A percentile compares a stretch with the other conserved stretches of the same genome.
These are phyloP conservation scores for Arachnomyces sp. DNA, from an alignment of 2,329 filamentous ascomycete genomes.

Conservation along the genomic window DNA sequence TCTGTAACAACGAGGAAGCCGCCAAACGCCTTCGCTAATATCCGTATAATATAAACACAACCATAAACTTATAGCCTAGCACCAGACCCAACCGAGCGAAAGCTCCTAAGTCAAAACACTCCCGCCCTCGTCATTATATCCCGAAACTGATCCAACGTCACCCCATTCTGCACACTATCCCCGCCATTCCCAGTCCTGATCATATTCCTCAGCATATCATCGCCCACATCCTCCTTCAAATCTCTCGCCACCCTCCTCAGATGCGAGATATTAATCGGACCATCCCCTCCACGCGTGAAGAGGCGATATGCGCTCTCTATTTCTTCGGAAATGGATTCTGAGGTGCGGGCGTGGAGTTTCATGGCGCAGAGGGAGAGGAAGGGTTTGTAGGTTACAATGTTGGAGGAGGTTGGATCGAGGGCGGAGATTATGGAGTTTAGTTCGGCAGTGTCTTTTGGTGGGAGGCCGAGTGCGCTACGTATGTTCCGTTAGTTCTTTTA, in stretches of 20 bases:
- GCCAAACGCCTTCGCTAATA: slow-evolving; percentile 4
- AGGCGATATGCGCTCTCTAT: slow-evolving; percentile 74
- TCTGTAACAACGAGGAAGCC: neutral
- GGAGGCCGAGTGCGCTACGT: slow-evolving; percentile 70
- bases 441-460: slow-evolving; percentile 56
- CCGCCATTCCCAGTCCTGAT: slow-evolving; percentile 87
- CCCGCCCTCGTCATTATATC: slow-evolving; percentile 78
- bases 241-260: slow-evolving; percentile 70
- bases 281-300: slow-evolving; percentile 54
- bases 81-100: neutral
- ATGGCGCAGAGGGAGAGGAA: slow-evolving; percentile 86
- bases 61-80: neutral
- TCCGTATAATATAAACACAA: slow-evolving; percentile 1
- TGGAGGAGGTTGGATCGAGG: slow-evolving; percentile 74
- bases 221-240: slow-evolving; percentile 75
- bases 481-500: neutral
- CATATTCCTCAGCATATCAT: slow-evolving; percentile 86
- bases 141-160: slow-evolving; percentile 73
- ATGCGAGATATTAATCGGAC: slow-evolving; percentile 72
- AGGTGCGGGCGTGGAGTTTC: slow-evolving; percentile 59
- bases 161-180: slow-evolving; percentile 61
- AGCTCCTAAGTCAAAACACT: slow-evolving; percentile 62
- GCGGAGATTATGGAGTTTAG: slow-evolving; percentile 69
- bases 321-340: slow-evolving; percentile 56
- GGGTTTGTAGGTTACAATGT: slow-evolving; percentile 67